Evolutionary conservation across 1,139 yeast species (phyloP), one percentile per base, ranked within the genome.

Genomic region (Blastobotrys ciferrii): DNA sequence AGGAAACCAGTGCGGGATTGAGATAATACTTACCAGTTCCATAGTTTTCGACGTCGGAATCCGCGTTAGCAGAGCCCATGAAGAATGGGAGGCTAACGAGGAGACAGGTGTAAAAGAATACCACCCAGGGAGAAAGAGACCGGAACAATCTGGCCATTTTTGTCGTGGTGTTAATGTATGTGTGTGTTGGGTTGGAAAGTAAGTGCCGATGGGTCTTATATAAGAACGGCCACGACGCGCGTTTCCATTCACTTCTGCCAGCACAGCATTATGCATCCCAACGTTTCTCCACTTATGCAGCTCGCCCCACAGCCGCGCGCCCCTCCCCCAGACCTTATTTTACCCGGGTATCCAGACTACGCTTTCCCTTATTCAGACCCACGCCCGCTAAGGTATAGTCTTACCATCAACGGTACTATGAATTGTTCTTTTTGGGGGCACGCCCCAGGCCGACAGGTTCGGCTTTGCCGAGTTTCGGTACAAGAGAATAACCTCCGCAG

Each of bases 1-100:
- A n/a, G n/a, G 9, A 23, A 23, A 9, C 28, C 28, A 6, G 9
- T 23, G 28, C 28, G 28, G 28, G 28, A 9, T 5, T 23, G 28
- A 5, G 28, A 6, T 23, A 23, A 9, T 39, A 55, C 61, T 38
- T 53, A 59, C 63, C 65, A 42, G 87, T 81, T 56, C 87, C 87
- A 60, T 81, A 81, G 62, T 66, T 74, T 52, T 79, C 82, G 37
- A 70, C 77, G 47, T 68, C 73, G 19, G 68, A 66, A 28, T 67
- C 82, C 28, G 73, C 74, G 38, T 67, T 70, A 50, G 71, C 72
- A 46, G 77, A 76, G 43, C 75, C 66, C 38, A 65, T 64, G 49
- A 78, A 68, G 56, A 82, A 73, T 30, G 94, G 94, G 56, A 83
- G 71, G 18, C 82, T 69, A 49, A 81, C 77, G 54, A 81, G 66